Evolutionary conservation across 202 grass and related monocot genomes (phyloP).

Genomic region (Brachypodium distachyon): DNA sequence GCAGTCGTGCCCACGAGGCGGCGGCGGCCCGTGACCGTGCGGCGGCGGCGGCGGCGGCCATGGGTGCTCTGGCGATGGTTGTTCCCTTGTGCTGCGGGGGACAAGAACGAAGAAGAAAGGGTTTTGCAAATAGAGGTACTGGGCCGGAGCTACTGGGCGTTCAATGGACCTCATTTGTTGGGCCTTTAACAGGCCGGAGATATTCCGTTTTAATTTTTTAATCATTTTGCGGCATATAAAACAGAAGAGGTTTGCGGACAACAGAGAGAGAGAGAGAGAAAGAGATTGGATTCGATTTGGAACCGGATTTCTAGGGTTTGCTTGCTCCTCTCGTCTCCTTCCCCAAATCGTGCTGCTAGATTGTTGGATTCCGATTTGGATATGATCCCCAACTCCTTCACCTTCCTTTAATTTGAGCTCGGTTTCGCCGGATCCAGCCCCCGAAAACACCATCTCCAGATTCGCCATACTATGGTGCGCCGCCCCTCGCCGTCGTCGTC

Average conservation of each 20-base stretch:
- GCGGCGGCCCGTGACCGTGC: slow-evolving; percentile 34
- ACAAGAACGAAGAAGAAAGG: background rate
- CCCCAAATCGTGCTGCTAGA: too few species aligned
- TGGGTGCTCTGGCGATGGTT: too few species aligned
- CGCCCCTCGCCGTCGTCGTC: background rate
- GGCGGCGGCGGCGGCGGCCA: slow-evolving; percentile 26
- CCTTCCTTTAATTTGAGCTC: background rate
- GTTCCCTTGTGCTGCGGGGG: too few species aligned
- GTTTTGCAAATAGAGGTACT: too few species aligned
- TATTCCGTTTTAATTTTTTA: too few species aligned
- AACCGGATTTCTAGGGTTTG: slow-evolving; percentile 20
- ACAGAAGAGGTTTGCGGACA: too few species aligned
- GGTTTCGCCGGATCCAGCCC: background rate
- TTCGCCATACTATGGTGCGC: slow-evolving; percentile 31
- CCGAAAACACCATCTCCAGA: too few species aligned
- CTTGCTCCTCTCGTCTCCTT: background rate
- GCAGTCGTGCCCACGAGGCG: slow-evolving; percentile 35
- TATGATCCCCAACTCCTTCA: slow-evolving; percentile 35
- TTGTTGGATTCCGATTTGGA: background rate
- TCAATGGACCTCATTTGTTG: too few species aligned
- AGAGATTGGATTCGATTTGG: background rate
- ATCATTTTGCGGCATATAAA: too few species aligned
- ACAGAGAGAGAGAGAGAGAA: too few species aligned
- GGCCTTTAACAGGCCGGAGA: too few species aligned
- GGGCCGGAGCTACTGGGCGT: too few species aligned